These are phyloP conservation scores for Aspergillus homomorphus DNA, from an alignment of 495 filamentous ascomycete species.

Conservation along the genomic window DNA sequence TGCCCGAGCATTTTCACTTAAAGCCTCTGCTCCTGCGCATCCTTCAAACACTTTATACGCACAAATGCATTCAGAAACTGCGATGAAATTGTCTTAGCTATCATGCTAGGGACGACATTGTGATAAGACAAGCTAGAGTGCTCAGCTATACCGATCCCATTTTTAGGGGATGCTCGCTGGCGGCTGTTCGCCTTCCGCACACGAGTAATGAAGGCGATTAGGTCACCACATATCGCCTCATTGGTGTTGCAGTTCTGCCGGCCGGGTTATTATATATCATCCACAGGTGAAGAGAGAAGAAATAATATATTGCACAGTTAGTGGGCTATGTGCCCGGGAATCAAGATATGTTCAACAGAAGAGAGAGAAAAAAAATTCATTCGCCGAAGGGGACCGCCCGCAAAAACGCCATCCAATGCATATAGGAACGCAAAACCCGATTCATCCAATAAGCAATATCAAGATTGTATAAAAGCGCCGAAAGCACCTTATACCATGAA, in stretches of 20 bases:
- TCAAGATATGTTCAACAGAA: conserved; percentile 31
- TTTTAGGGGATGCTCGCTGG: not conserved
- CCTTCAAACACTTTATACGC: too few species aligned
- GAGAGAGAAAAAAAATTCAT: conserved; percentile 17
- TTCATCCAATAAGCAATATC: conserved; percentile 16
- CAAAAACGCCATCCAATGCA: conserved; percentile 47
- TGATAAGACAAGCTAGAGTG: not conserved
- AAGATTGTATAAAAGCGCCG: conserved; percentile 9
- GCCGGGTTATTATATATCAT: not conserved
- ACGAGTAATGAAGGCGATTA: too few species aligned
- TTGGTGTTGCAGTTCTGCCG: not conserved
- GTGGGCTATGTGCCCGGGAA: conserved; percentile 33
- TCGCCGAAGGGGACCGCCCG: conserved; percentile 15
- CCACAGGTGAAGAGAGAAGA: conserved; percentile 4
- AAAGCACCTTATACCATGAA: conserved; percentile 70
- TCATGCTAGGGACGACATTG: not conserved
- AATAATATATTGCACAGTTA: conserved; percentile 17
- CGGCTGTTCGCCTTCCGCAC: not conserved
- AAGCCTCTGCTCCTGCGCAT: too few species aligned
- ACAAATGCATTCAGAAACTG: not conserved
- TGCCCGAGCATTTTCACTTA: too few species aligned
- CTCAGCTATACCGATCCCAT: not conserved
- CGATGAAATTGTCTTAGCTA: not conserved
- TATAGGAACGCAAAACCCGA: conserved; percentile 19
- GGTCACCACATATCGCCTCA: not conserved